Percentiles rank a stretch among this genome's conserved stretches.
Conservation (phyloP, 768 basidiomycete species). For the Tylopilus sp. region DNA sequence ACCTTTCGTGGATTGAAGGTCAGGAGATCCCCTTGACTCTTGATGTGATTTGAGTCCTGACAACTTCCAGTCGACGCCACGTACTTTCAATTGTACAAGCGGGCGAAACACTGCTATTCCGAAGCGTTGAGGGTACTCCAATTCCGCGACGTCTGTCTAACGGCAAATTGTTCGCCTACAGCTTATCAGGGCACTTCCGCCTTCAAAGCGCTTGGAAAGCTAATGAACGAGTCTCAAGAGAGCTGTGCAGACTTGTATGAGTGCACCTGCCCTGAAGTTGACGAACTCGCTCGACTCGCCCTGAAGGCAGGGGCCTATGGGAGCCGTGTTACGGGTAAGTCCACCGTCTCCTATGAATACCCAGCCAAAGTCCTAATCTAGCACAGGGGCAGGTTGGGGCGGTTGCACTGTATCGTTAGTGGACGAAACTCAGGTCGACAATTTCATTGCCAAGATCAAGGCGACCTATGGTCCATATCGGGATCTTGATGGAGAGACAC, state of each 20-base stretch:
- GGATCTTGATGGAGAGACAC: slow-evolving; percentile 50
- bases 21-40: slow-evolving; percentile 19
- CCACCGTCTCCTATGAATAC: neutral
- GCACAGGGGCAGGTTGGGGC: slow-evolving; percentile 83
- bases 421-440: slow-evolving; percentile 53
- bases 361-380: neutral
- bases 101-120: slow-evolving; percentile 75
- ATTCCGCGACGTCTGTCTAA: slow-evolving; percentile 68
- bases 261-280: slow-evolving; percentile 77
- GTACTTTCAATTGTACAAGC: slow-evolving; percentile 79
- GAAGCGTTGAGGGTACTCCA: slow-evolving; percentile 80
- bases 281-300: slow-evolving; percentile 64
- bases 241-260: slow-evolving; percentile 70
- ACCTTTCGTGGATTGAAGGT: slow-evolving; percentile 81
- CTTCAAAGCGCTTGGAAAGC: slow-evolving; percentile 54
- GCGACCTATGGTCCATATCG: slow-evolving; percentile 63
- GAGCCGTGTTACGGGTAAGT: slow-evolving; percentile 73
- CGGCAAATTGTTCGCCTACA: slow-evolving; percentile 27
- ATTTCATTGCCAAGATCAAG: slow-evolving; percentile 62
- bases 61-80: slow-evolving; percentile 57
- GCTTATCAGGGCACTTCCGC: slow-evolving; percentile 20
- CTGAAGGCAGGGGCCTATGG: slow-evolving; percentile 73
- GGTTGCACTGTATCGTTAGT: slow-evolving; percentile 86
- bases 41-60: neutral
- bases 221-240: slow-evolving; percentile 79